Evolutionary conservation across 1,139 yeast species (phyloP).

Genomic region (Candida glucosophila): DNA sequence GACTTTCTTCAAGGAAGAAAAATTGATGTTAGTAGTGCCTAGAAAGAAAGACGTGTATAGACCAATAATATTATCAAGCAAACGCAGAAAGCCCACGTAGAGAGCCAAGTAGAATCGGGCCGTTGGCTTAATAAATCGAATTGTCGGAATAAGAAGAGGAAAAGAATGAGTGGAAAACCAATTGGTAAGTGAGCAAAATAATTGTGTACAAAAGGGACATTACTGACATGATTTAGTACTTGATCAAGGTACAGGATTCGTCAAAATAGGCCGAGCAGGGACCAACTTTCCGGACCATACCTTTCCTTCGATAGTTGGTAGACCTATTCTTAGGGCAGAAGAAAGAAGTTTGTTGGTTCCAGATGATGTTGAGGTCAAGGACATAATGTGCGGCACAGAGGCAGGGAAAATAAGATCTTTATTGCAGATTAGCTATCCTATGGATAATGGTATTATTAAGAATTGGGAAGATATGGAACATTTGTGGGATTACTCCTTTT

Average conservation of each 20-base stretch:
- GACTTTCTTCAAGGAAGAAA: too few species aligned
- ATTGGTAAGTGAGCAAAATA: slow-evolving; percentile 37
- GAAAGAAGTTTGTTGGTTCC: slow-evolving; percentile 58
- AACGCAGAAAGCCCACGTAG: too few species aligned
- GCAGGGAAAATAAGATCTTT: slow-evolving; percentile 88
- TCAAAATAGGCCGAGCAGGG: slow-evolving; percentile 91
- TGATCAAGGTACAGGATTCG: slow-evolving; percentile 99
- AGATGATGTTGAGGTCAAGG: slow-evolving; percentile 65
- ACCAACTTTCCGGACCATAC: slow-evolving; percentile 96
- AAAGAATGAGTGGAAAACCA: slow-evolving; percentile 38
- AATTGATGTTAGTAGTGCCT: too few species aligned
- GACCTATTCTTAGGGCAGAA: slow-evolving; percentile 95
- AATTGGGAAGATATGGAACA: slow-evolving; percentile 99
- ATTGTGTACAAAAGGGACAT: slow-evolving; percentile 1
- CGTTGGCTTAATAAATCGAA: too few species aligned
- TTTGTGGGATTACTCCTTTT: slow-evolving; percentile 96
- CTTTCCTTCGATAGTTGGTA: slow-evolving; percentile 97
- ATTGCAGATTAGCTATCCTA: slow-evolving; percentile 87
- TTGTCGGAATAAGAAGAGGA: too few species aligned
- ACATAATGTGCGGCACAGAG: slow-evolving; percentile 96
- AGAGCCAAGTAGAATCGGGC: too few species aligned
- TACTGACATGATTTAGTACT: slow-evolving; percentile 47
- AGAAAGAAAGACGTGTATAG: too few species aligned
- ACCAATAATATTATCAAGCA: too few species aligned
- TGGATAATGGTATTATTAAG: slow-evolving; percentile 96